Conservation (phyloP, 148 eudicot species). For the Euryodendron excelsum region DNA sequence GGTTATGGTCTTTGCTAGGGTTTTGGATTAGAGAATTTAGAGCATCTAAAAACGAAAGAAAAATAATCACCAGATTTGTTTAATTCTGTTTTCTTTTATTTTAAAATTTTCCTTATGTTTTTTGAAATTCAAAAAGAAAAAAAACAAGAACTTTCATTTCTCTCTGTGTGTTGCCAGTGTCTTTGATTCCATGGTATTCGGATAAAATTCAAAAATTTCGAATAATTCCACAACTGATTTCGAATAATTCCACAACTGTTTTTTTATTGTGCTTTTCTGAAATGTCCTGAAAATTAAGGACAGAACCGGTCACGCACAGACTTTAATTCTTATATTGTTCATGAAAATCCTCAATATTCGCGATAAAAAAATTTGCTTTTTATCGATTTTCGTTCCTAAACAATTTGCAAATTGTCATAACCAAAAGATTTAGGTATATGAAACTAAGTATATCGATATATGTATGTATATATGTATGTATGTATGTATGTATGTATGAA, state of each 20-base stretch:
- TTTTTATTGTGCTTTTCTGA: neutral
- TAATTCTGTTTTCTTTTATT: neutral
- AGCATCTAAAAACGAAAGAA: neutral
- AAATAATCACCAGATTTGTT: neutral
- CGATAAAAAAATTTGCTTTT: conserved; percentile 1
- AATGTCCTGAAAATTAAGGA: conserved; percentile 40
- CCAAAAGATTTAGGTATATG: neutral
- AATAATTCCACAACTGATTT: neutral
- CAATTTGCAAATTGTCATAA: conserved; percentile 36
- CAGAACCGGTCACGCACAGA: conserved; percentile 45
- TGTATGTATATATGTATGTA: too few species aligned
- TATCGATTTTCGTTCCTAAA: conserved; percentile 28
- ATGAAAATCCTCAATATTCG: conserved; percentile 13
- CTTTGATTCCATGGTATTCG: too few species aligned
- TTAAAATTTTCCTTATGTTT: too few species aligned
- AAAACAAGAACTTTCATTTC: neutral
- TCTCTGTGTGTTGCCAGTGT: too few species aligned
- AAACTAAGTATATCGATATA: too few species aligned
- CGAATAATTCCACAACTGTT: neutral
- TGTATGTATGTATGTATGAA: neutral
- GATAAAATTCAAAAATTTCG: neutral
- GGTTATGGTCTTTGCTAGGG: neutral
- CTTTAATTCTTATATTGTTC: conserved; percentile 16
- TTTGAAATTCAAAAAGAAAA: neutral
- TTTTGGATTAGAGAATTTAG: neutral